phyloP scores from a whole-genome alignment of 2,329 filamentous ascomycete species.

The Diaporthe sp. region DNA sequence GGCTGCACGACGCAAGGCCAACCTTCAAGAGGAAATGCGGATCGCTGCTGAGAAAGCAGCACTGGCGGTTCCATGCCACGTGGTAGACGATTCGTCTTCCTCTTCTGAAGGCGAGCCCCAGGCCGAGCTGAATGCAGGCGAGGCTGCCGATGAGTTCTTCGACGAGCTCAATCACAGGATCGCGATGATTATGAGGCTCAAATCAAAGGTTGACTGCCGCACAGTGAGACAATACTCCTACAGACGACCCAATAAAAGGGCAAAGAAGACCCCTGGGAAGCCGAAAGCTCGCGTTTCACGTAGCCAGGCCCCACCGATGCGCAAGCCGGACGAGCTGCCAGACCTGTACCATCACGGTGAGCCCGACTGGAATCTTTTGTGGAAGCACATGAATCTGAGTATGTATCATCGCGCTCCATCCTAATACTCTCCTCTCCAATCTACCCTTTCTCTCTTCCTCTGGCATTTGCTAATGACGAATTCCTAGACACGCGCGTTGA shows the following conservation, averaged over 20 bases:
- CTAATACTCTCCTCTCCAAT: background rate
- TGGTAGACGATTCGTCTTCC: background rate
- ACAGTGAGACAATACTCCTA: background rate
- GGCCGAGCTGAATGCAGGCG: background rate
- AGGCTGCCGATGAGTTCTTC: background rate
- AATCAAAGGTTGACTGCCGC: background rate
- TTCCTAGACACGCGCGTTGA: background rate
- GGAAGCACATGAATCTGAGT: constrained; percentile 30
- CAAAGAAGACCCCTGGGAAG: background rate
- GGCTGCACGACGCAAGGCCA: background rate
- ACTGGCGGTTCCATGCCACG: background rate
- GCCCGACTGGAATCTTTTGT: constrained; percentile 10
- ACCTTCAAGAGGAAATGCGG: constrained; percentile 1
- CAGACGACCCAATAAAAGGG: background rate
- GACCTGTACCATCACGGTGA: constrained; percentile 16
- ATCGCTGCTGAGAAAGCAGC: background rate
- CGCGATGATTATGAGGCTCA: background rate
- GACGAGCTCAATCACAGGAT: background rate
- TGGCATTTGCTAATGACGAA: background rate
- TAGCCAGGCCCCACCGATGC: background rate
- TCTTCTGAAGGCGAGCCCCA: background rate
- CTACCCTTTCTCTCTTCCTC: background rate
- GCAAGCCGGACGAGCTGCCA: background rate
- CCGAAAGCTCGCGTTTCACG: background rate
- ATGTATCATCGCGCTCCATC: background rate